phyloP scores from a whole-genome alignment of 192 early-diverging fungal species.

The Coemansia sp. region DNA sequence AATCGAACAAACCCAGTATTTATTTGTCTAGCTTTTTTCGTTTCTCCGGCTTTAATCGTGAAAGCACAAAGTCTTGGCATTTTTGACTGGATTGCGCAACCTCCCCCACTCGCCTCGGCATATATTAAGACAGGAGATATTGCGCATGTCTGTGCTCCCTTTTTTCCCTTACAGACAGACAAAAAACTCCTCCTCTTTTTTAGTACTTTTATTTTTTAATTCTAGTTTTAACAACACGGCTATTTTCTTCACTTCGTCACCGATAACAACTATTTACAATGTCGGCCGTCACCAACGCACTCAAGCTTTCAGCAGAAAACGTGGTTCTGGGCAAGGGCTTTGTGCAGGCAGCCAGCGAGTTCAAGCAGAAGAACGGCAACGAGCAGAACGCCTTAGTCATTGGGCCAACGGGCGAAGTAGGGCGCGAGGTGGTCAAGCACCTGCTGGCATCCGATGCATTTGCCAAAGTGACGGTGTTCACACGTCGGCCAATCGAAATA shows the following conservation, averaged over 20 bases:
- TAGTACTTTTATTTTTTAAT: not conserved
- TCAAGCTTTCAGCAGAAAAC: conserved; percentile 28
- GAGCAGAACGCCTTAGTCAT: conserved; percentile 41
- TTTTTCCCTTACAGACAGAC: not conserved
- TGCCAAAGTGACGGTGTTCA: conserved; percentile 49
- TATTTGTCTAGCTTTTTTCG: too few relatives aligned
- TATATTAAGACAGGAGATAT: not conserved
- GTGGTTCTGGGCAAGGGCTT: conserved; percentile 26
- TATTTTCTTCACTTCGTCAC: not conserved
- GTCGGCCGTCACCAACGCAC: not conserved
- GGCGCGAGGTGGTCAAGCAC: conserved; percentile 50
- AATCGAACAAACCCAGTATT: too few relatives aligned
- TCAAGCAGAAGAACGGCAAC: conserved; percentile 17
- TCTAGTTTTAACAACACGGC: not conserved
- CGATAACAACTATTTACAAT: not conserved
- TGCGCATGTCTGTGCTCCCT: too few relatives aligned
- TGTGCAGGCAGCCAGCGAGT: conserved; percentile 30
- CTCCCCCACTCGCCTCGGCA: too few relatives aligned
- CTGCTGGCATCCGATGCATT: conserved; percentile 45
- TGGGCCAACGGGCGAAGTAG: conserved; percentile 52
- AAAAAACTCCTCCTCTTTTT: not conserved
- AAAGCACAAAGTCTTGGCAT: conserved; percentile 8
- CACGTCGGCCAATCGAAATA: conserved; percentile 42
- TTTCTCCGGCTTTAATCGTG: too few relatives aligned
- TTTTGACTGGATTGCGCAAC: not conserved